A percentile compares a stretch with the other conserved stretches of the same genome.
These are phyloP conservation scores for Penicillium polonicum DNA, from an alignment of 2,329 filamentous ascomycete genomes.

Conservation along the genomic window DNA sequence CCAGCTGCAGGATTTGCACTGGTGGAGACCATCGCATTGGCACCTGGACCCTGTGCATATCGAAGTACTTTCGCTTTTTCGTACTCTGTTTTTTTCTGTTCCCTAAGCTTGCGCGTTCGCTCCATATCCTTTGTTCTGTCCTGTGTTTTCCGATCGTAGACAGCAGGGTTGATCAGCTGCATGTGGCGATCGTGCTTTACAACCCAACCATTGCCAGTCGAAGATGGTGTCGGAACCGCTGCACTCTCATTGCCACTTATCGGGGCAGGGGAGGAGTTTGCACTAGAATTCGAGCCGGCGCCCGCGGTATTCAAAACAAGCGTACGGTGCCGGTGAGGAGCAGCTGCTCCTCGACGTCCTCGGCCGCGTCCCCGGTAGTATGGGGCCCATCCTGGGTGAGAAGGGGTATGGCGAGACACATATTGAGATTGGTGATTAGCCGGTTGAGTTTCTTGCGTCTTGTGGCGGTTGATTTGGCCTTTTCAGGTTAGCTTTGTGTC, in stretches of 20 bases:
- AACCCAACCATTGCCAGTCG: constrained; percentile 59
- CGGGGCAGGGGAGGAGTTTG: constrained; percentile 27
- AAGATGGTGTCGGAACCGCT: constrained; percentile 27
- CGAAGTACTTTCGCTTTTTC: constrained; percentile 43
- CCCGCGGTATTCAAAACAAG: constrained; percentile 61
- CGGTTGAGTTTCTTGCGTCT: constrained; percentile 52
- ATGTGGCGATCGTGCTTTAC: constrained; percentile 72
- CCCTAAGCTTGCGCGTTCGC: constrained; percentile 55
- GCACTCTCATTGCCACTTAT: constrained; percentile 32
- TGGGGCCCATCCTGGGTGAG: constrained; percentile 44
- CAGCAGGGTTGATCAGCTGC: constrained; percentile 76
- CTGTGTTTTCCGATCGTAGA: constrained; percentile 73
- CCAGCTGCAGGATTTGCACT: constrained; percentile 36
- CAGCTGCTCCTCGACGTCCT: constrained; percentile 28
- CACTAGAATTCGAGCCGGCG: constrained; percentile 23
- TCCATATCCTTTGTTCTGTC: constrained; percentile 69
- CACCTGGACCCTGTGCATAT: constrained; percentile 37
- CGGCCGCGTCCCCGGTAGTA: constrained; percentile 45
- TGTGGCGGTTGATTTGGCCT: constrained; percentile 81
- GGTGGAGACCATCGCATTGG: constrained; percentile 26
- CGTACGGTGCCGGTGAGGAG: constrained; percentile 56
- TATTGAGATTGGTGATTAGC: constrained; percentile 28
- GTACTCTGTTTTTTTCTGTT: constrained; percentile 59
- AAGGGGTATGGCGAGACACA: constrained; percentile 31
- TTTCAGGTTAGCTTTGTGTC: constrained; percentile 13